A percentile compares a stretch with the other conserved stretches of the same genome.
phyloP scores from a whole-genome alignment of 495 filamentous ascomycete species.

The Apiosordaria backusii region DNA sequence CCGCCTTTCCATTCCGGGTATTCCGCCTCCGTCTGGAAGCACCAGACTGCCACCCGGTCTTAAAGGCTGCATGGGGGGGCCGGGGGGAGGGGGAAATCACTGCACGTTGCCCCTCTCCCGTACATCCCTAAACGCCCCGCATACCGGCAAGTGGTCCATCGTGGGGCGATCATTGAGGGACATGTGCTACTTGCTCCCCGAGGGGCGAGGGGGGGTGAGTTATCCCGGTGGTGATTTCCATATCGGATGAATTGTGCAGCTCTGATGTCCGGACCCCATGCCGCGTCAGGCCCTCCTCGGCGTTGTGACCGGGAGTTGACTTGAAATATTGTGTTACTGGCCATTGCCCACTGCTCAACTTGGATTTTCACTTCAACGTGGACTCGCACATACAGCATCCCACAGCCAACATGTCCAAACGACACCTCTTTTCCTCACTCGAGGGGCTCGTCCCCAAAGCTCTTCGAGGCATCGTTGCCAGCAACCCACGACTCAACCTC shows the following conservation, averaged over 20 bases:
- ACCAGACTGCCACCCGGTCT: constrained; percentile 17
- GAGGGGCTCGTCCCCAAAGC: constrained; percentile 54
- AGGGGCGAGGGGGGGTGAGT: background rate
- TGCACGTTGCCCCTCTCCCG: constrained; percentile 28
- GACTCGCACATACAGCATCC: background rate
- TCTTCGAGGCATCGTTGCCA: constrained; percentile 52
- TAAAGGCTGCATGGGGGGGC: constrained; percentile 9
- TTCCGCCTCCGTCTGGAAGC: constrained; percentile 18
- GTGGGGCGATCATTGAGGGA: constrained; percentile 14
- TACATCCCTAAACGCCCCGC: constrained; percentile 16
- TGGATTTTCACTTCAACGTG: background rate
- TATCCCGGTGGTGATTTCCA: constrained; percentile 6
- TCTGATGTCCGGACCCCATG: background rate
- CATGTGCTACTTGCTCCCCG: background rate
- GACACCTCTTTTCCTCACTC: constrained; percentile 44
- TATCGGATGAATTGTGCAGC: background rate
- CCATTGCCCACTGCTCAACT: background rate
- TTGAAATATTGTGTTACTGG: constrained; percentile 1
- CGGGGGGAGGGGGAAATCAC: constrained; percentile 21
- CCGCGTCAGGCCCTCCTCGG: no score
- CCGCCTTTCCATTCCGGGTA: constrained; percentile 31
- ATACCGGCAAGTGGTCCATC: constrained; percentile 26
- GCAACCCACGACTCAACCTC: constrained; percentile 55
- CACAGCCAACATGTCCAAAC: constrained; percentile 40
- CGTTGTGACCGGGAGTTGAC: background rate